These are phyloP conservation scores for Stellera chamaejasme DNA, from an alignment of 345 rosid species.

Conservation along the genomic window DNA sequence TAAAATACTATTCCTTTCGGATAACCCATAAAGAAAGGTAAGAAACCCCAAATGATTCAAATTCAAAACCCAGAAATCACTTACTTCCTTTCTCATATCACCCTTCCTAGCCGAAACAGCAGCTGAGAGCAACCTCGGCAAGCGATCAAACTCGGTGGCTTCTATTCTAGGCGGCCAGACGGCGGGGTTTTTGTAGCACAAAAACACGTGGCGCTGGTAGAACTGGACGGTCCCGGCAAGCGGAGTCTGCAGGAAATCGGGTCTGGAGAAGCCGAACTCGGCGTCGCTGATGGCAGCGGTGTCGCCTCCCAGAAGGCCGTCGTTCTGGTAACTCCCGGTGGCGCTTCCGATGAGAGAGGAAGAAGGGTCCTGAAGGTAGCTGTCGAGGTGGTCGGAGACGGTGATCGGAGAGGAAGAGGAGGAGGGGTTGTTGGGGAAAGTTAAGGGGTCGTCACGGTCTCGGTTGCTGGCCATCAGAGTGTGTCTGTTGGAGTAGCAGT, in stretches of 20 bases:
- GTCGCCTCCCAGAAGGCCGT: slow-evolving; percentile 43
- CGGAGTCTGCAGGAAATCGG: slow-evolving; percentile 58
- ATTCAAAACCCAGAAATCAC: not conserved
- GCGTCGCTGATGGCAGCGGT: slow-evolving; percentile 29
- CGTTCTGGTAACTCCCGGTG: slow-evolving; percentile 79
- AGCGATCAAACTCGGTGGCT: slow-evolving; percentile 99
- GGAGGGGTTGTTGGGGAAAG: slow-evolving; percentile 44
- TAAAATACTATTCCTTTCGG: no score
- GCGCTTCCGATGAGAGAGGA: slow-evolving; percentile 52
- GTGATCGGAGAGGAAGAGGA: slow-evolving; percentile 64
- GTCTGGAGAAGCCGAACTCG: slow-evolving; percentile 74
- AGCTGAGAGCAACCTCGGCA: slow-evolving; percentile 87
- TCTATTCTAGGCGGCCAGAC: slow-evolving; percentile 96
- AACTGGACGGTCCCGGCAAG: slow-evolving; percentile 77
- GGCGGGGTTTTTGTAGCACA: slow-evolving; percentile 90
- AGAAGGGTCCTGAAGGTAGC: slow-evolving; percentile 38
- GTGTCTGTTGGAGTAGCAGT: no score
- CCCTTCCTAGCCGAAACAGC: slow-evolving; percentile 57
- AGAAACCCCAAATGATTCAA: not conserved
- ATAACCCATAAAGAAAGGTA: not conserved
- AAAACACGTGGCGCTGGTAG: slow-evolving; percentile 80
- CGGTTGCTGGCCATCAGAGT: slow-evolving; percentile 57
- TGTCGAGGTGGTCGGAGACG: slow-evolving; percentile 55
- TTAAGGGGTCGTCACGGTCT: slow-evolving; percentile 50
- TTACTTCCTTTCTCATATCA: slow-evolving; percentile 64